phyloP scores from a whole-genome alignment of 1,139 yeast genomes.

The Suhomyces maxii region DNA sequence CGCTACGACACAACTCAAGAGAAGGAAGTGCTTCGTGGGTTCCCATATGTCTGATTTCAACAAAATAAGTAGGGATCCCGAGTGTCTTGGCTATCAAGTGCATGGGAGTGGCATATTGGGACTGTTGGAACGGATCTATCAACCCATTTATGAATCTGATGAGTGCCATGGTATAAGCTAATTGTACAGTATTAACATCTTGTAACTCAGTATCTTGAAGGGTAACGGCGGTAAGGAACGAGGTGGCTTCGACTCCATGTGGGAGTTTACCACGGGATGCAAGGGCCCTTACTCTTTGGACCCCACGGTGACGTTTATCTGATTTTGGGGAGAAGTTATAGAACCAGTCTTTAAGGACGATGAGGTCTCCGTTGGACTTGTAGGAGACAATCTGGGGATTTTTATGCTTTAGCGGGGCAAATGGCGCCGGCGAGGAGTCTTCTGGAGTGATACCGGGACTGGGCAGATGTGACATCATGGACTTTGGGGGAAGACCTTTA shows the following conservation, averaged over 20 bases:
- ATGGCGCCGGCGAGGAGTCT: neutral
- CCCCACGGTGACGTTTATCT: conserved; percentile 33
- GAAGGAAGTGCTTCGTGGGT: conserved; percentile 88
- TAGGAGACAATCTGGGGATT: conserved; percentile 60
- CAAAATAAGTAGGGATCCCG: conserved; percentile 78
- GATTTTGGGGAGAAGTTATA: conserved; percentile 35
- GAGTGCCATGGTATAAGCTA: conserved; percentile 73
- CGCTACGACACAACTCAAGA: conserved; percentile 60
- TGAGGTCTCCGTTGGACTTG: conserved; percentile 50
- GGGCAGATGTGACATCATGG: neutral
- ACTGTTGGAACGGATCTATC: conserved; percentile 82
- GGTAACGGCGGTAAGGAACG: conserved; percentile 55
- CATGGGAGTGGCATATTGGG: conserved; percentile 76
- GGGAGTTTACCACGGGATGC: conserved; percentile 45
- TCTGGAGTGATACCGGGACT: neutral
- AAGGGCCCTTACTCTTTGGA: conserved; percentile 48
- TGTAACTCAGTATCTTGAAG: conserved; percentile 20
- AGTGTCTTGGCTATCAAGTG: conserved; percentile 69
- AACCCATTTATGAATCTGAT: conserved; percentile 90
- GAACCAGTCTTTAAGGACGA: conserved; percentile 58
- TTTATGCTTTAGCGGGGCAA: conserved; percentile 10
- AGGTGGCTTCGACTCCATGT: conserved; percentile 56
- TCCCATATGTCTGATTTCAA: conserved; percentile 86
- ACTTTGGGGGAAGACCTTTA: no score
- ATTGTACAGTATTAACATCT: conserved; percentile 36